A percentile compares a stretch with the other conserved stretches of the same genome.
Evolutionary conservation across 805 yeast genomes (phyloP).

Genomic region (Pichia paraexigua): DNA sequence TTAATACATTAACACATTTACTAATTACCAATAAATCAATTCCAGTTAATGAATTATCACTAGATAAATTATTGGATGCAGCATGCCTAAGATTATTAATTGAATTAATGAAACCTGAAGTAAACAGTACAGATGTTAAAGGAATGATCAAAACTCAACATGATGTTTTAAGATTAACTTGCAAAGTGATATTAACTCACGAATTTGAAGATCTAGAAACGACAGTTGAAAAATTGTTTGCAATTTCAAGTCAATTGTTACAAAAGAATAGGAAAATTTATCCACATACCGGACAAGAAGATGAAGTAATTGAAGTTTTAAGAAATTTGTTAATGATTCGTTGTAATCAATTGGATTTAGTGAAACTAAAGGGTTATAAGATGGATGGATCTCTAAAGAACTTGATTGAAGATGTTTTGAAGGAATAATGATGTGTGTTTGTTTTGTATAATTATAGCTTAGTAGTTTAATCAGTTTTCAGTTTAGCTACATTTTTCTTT

Average conservation of each 20-base stretch:
- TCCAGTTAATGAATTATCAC: conserved; percentile 31
- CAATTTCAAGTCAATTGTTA: conserved; percentile 22
- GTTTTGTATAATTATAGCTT: not conserved
- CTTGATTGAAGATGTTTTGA: conserved; percentile 11
- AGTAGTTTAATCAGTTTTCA: not conserved
- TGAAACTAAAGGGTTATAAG: conserved; percentile 17
- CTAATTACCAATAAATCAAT: conserved; percentile 32
- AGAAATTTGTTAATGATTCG: conserved; percentile 28
- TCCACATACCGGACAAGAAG: conserved; percentile 19
- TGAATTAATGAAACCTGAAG: conserved; percentile 60
- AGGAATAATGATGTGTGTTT: not conserved
- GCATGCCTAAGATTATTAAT: conserved; percentile 69
- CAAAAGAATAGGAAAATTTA: conserved; percentile 14
- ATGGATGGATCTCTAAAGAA: conserved; percentile 21
- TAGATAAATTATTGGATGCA: conserved; percentile 56
- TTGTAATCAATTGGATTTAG: conserved; percentile 19
- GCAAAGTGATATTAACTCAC: conserved; percentile 41
- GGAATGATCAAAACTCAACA: conserved; percentile 62
- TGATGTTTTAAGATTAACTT: conserved; percentile 57
- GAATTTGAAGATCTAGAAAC: conserved; percentile 20
- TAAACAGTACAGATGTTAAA: conserved; percentile 46
- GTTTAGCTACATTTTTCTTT: not conserved
- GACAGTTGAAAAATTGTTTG: conserved; percentile 22
- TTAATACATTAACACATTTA: conserved; percentile 48
- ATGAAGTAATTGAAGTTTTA: conserved; percentile 27